These are phyloP conservation scores for Talaromyces marneffei DNA, from an alignment of 2,329 filamentous ascomycete species.

Conservation along the genomic window DNA sequence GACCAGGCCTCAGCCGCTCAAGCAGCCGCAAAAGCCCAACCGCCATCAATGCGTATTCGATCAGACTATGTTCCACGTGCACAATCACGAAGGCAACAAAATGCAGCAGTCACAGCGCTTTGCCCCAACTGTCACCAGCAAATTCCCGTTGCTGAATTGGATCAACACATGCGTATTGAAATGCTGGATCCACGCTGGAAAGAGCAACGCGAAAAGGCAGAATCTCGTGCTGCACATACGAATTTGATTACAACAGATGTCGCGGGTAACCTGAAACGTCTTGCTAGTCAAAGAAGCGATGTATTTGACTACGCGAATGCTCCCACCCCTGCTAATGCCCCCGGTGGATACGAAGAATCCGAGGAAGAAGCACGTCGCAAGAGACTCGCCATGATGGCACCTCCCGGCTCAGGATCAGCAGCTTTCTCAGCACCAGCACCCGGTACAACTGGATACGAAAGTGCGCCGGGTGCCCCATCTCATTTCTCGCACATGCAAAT, in stretches of 20 bases:
- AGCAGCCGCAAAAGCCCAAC: conserved; percentile 59
- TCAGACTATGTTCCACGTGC: conserved; percentile 88
- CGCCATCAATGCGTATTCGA: conserved; percentile 73
- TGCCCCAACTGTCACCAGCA: conserved; percentile 92
- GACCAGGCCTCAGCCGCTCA: conserved; percentile 69
- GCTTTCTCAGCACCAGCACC: conserved; percentile 20
- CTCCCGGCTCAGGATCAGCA: conserved; percentile 33
- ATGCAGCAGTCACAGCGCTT: conserved; percentile 58
- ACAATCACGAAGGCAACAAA: conserved; percentile 63
- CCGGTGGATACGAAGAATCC: conserved; percentile 55
- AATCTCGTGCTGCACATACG: conserved; percentile 75
- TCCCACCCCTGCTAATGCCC: background rate
- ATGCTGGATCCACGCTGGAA: conserved; percentile 92
- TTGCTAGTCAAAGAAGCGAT: conserved; percentile 81
- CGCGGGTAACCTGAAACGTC: conserved; percentile 89
- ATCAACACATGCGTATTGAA: conserved; percentile 92
- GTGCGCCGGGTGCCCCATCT: conserved; percentile 14
- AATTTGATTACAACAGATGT: conserved; percentile 83
- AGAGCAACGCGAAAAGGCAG: conserved; percentile 85
- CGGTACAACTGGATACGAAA: conserved; percentile 12
- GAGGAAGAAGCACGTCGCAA: conserved; percentile 73
- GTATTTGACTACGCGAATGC: conserved; percentile 62
- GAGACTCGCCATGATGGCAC: conserved; percentile 59
- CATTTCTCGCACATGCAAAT: conserved; percentile 14
- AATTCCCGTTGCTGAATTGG: conserved; percentile 79